Evolutionary conservation across 2,329 filamentous ascomycete genomes (phyloP).

Genomic region (Epicoccum nigrum): DNA sequence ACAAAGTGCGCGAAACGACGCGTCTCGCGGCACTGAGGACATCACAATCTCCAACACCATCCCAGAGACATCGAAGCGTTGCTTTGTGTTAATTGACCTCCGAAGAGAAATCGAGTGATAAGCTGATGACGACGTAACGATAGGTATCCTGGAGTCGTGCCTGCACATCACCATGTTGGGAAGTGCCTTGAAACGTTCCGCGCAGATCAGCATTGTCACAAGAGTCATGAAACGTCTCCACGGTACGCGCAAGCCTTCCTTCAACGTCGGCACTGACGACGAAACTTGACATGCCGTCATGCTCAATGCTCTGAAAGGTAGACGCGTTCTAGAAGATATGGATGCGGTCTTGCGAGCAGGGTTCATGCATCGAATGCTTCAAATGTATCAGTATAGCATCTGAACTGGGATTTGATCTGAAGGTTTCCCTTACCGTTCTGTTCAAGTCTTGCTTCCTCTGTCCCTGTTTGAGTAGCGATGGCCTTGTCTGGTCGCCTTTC

Average conservation of each 20-base stretch:
- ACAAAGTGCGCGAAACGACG: background rate
- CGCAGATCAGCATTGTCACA: slow-evolving; percentile 11
- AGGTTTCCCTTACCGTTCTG: background rate
- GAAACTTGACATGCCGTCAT: slow-evolving; percentile 1
- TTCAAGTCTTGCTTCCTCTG: background rate
- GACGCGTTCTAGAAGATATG: slow-evolving; percentile 12
- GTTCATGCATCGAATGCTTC: slow-evolving; percentile 4
- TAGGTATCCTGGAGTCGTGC: background rate
- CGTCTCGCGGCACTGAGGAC: background rate
- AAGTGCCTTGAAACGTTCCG: slow-evolving; percentile 9
- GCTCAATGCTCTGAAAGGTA: slow-evolving; percentile 5
- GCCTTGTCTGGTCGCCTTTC: slow-evolving; percentile 9
- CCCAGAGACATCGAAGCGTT: background rate
- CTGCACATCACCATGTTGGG: slow-evolving; percentile 1
- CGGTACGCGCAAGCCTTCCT: slow-evolving; percentile 19
- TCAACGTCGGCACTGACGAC: slow-evolving; percentile 3
- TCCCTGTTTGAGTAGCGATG: slow-evolving; percentile 3
- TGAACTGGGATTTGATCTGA: slow-evolving; percentile 4
- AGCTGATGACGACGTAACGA: background rate
- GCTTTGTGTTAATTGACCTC: background rate
- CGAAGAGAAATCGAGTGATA: background rate
- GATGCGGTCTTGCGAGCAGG: slow-evolving; percentile 2
- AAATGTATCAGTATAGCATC: too few species aligned
- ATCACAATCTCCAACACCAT: background rate
- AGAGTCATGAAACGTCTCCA: slow-evolving; percentile 16